phyloP scores from a whole-genome alignment of 345 rosid genomes.

The Pistacia vera region DNA sequence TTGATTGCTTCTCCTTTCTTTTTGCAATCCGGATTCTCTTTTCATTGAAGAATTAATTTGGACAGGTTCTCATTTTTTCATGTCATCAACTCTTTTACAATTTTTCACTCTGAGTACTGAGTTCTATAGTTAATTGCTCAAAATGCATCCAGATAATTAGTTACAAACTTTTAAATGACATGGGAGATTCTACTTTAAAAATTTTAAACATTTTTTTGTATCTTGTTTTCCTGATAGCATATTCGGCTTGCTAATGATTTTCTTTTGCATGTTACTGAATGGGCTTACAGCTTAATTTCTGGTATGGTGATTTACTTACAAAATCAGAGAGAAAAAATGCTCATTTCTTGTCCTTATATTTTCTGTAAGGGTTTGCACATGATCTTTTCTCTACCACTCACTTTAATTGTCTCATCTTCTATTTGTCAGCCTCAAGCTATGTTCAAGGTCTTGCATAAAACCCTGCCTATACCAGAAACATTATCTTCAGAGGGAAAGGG shows the following conservation, averaged over 20 bases:
- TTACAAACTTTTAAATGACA: too few relatives aligned
- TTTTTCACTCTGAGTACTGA: neutral
- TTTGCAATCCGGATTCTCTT: neutral
- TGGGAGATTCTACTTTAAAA: too few relatives aligned
- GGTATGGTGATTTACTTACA: too few relatives aligned
- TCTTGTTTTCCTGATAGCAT: neutral
- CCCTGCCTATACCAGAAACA: slow-evolving; percentile 56
- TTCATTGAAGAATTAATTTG: neutral
- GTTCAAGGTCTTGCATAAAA: slow-evolving; percentile 58
- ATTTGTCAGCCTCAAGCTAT: slow-evolving; percentile 67
- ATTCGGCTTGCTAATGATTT: neutral
- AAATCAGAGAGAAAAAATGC: too few relatives aligned
- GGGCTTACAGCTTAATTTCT: neutral
- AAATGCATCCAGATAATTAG: too few relatives aligned
- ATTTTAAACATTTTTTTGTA: too few relatives aligned
- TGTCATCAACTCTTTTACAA: too few relatives aligned
- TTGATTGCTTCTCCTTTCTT: neutral
- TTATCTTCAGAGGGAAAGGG: slow-evolving; percentile 63
- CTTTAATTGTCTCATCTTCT: slow-evolving; percentile 5
- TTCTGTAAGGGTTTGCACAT: neutral
- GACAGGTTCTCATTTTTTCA: neutral
- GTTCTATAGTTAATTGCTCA: too few relatives aligned
- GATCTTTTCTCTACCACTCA: neutral
- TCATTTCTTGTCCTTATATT: too few relatives aligned
- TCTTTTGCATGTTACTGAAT: neutral